Evolutionary conservation across 129 eudicot species (phyloP).

Genomic region (Heracleum sosnowskyi): DNA sequence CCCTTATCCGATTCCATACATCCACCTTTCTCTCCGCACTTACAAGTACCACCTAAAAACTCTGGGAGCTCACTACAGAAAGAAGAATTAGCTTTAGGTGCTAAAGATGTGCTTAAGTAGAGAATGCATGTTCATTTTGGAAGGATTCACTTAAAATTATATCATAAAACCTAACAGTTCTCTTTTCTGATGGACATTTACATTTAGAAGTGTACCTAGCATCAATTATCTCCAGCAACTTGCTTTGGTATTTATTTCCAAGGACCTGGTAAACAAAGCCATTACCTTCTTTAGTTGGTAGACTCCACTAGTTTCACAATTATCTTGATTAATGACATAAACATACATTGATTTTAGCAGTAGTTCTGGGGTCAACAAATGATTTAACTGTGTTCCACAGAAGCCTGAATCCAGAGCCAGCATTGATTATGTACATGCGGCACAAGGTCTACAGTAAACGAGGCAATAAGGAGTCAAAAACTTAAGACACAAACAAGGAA

Average conservation of each 20-base stretch:
- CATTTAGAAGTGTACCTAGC: conserved; percentile 46
- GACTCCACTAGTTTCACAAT: neutral
- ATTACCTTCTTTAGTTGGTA: conserved; percentile 7
- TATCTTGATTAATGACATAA: neutral
- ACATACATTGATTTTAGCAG: conserved; percentile 83
- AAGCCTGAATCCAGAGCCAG: conserved; percentile 95
- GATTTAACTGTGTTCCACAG: conserved; percentile 89
- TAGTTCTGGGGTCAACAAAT: conserved; percentile 94
- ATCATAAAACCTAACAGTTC: conserved; percentile 3
- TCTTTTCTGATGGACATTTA: neutral
- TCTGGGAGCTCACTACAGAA: conserved; percentile 69
- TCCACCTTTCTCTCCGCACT: conserved; percentile 85
- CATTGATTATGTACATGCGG: conserved; percentile 91
- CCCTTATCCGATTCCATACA: conserved; percentile 92
- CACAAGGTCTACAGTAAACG: conserved; percentile 45
- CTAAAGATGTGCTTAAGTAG: neutral
- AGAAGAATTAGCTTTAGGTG: conserved; percentile 5
- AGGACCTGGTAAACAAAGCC: conserved; percentile 46
- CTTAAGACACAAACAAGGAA: neutral
- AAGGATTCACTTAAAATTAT: neutral
- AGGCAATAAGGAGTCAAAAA: conserved; percentile 2
- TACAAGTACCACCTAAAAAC: conserved; percentile 90
- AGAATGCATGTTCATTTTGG: neutral
- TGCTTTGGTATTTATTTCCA: conserved; percentile 83
- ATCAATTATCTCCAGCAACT: conserved; percentile 83